Evolutionary conservation across 306 rosid genomes (phyloP).

Genomic region (Pterocarpus santalinus): DNA sequence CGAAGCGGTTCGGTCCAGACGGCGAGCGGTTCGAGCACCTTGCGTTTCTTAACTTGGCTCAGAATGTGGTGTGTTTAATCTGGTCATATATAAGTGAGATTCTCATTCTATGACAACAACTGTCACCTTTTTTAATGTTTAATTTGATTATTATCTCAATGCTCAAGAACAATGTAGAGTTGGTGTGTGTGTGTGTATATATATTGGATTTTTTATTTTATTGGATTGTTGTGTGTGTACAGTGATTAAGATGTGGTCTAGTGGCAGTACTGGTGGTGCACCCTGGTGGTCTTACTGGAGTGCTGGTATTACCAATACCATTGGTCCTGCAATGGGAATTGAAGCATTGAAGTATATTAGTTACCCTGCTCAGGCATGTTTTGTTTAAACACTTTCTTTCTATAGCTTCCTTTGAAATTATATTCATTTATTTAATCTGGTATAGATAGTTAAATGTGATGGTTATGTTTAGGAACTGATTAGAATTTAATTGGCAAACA

Average conservation of each 20-base stretch:
- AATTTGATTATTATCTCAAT: not conserved
- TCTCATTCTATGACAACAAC: slow-evolving; percentile 4
- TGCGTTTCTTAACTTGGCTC: slow-evolving; percentile 90
- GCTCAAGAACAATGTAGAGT: not conserved
- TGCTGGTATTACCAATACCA: slow-evolving; percentile 95
- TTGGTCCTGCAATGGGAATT: slow-evolving; percentile 99
- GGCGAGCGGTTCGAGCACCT: slow-evolving; percentile 86
- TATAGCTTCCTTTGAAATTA: not conserved
- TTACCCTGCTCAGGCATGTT: slow-evolving; percentile 93
- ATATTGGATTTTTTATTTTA: not conserved
- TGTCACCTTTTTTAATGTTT: not conserved
- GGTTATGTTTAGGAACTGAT: not conserved
- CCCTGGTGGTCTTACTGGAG: slow-evolving; percentile 97
- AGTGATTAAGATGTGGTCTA: slow-evolving; percentile 91
- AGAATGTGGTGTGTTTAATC: slow-evolving; percentile 88
- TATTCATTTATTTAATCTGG: not conserved
- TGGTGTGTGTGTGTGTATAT: too few species aligned
- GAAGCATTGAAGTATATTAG: slow-evolving; percentile 97
- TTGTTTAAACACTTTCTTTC: not conserved
- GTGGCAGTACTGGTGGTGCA: slow-evolving; percentile 75
- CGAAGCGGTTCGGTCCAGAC: slow-evolving; percentile 88
- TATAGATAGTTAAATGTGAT: not conserved
- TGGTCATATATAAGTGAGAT: slow-evolving; percentile 94
- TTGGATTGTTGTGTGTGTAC: slow-evolving; percentile 30
- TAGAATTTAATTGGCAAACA: too few species aligned